Conservation (phyloP, 345 rosid genomes). For the Pugionium cornutum region DNA sequence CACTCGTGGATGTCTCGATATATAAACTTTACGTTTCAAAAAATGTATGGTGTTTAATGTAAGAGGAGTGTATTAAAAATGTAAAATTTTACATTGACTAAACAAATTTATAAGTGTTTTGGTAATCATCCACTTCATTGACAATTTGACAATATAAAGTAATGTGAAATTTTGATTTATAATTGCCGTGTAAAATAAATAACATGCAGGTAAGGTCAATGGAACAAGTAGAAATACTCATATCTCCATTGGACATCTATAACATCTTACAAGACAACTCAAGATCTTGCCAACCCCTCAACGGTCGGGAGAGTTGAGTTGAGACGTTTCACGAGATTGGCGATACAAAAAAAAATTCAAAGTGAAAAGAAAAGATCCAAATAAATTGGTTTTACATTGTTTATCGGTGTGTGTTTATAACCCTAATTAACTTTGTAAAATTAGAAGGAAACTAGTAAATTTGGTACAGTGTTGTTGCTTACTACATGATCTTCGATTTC, state of each 20-base stretch:
- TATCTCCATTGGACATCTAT: constrained; percentile 45
- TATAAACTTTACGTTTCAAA: too few relatives aligned
- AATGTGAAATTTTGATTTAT: too few relatives aligned
- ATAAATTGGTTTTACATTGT: background rate
- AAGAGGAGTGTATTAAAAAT: too few relatives aligned
- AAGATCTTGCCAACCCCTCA: constrained; percentile 67
- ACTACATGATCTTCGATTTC: too few relatives aligned
- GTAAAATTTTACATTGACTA: too few relatives aligned
- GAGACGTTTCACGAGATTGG: constrained; percentile 39
- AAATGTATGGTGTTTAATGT: too few relatives aligned
- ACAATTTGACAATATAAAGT: constrained; percentile 9
- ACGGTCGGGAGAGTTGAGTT: constrained; percentile 46
- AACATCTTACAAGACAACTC: constrained; percentile 44
- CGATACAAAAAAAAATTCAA: background rate
- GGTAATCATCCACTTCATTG: background rate
- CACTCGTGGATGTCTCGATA: too few relatives aligned
- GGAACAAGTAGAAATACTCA: constrained; percentile 56
- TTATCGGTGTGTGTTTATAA: too few relatives aligned
- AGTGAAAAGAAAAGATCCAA: constrained; percentile 6
- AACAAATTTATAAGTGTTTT: too few relatives aligned
- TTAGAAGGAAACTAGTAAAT: too few relatives aligned
- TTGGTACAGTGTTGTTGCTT: too few relatives aligned
- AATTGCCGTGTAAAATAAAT: constrained; percentile 18
- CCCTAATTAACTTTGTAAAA: too few relatives aligned
- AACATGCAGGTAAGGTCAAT: constrained; percentile 58